Base-by-base conservation (phyloP, 192 early-diverging fungal genomes). In the Lunasporangiospora selenospora region DNA sequence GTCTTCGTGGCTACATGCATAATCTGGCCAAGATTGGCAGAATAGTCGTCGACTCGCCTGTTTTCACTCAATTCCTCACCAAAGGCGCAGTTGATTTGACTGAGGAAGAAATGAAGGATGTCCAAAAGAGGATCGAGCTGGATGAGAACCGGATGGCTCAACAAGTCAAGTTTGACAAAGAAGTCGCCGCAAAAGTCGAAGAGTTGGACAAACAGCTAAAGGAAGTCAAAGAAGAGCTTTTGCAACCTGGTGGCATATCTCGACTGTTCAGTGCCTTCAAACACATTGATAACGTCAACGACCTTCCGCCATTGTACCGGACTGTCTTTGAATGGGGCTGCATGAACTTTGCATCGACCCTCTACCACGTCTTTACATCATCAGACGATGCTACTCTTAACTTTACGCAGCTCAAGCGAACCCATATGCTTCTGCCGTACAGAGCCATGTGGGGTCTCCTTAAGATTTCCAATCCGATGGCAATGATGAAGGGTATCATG, bases 401-500 rank as follows among this genome's bases (percentile, higher is more conserved):
- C 23, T 58, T 78, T n/a, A 62, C 77, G 3, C 78, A 77, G 3
- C 64, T 86, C 32, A 86, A 86, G 46, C 85, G 82, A 19, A 82
- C 75, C 1, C 78, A 86, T 46, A 24, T 56, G 37, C 31, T 86
- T 45, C 75, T 86, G 55, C 85, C 85, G 9, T 86, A 86, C 58
- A 53, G 69, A 24, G 56, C 81, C 10, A 75, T 86, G 44, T 76
- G 78, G 42, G 64, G 67, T 13, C 56, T 83, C 24, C 58, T 86
- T 42, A 83, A 82, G 45, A 32, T 82, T 8, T 86, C 82, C 9
- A 86, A 86, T 48, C 85, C 85, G 7, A 66, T 86, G 64, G 57
- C 60, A 0, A 77, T 86, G 75, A 75, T 86, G 53, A 86, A 79
- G 33, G 82, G 80, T 19, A 65, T 84, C 11, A 51, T 86, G 50